These are phyloP conservation scores for Didymella lethalis DNA, from an alignment of 2,329 filamentous ascomycete species.

Conservation along the genomic window DNA sequence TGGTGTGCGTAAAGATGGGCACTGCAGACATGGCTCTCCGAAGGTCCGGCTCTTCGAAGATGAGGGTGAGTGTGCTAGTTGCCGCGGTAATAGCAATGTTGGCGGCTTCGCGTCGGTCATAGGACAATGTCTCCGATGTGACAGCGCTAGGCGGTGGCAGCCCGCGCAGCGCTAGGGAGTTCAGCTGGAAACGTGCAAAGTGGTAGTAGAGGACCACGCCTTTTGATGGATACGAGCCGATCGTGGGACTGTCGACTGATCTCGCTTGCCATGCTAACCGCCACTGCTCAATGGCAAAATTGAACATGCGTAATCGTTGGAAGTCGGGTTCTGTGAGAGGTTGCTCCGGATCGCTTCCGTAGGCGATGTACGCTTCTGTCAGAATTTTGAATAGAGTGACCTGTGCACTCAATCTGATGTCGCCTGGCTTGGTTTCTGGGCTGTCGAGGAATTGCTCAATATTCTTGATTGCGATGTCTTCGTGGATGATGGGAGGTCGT, in stretches of 20 bases:
- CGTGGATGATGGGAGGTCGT: constrained; percentile 52
- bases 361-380: constrained; percentile 45
- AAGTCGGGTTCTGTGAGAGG: constrained; percentile 50
- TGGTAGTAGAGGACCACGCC: constrained; percentile 62
- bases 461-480: constrained; percentile 49
- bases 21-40: constrained; percentile 55
- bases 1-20: constrained; percentile 61
- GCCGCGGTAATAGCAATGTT: constrained; percentile 58
- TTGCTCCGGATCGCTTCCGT: constrained; percentile 47
- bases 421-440: constrained; percentile 38
- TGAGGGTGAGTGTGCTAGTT: constrained; percentile 56
- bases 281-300: constrained; percentile 56
- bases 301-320: constrained; percentile 51
- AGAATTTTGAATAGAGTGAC: constrained; percentile 46
- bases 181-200: constrained; percentile 63
- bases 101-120: constrained; percentile 52
- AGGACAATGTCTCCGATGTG: constrained; percentile 55
- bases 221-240: constrained; percentile 54
- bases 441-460: constrained; percentile 46
- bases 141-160: constrained; percentile 54
- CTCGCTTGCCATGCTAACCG: constrained; percentile 50
- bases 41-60: constrained; percentile 57
- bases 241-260: constrained; percentile 38
- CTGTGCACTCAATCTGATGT: constrained; percentile 43
- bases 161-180: constrained; percentile 56